Conservation (phyloP, 306 rosid species). For the Cucurbita maxima region DNA sequence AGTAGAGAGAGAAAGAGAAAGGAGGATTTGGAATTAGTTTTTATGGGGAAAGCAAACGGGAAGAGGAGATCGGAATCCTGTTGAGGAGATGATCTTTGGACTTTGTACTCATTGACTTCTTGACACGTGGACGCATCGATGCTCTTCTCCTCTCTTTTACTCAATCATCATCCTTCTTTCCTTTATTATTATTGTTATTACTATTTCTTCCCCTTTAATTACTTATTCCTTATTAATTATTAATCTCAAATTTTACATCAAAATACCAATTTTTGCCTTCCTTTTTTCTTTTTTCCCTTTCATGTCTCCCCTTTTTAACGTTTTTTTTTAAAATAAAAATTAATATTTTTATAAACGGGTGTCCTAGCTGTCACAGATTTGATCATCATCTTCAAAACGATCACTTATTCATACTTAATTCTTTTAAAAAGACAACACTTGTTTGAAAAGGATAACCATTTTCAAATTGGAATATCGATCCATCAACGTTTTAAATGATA, state of each 20-base stretch:
- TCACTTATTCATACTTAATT: no score
- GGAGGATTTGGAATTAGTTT: background rate
- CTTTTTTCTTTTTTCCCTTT: no score
- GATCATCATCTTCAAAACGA: no score
- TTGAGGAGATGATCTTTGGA: conserved; percentile 1
- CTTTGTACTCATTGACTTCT: background rate
- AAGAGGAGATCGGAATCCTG: background rate
- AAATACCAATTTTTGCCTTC: background rate
- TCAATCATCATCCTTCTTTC: background rate
- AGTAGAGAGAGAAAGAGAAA: background rate
- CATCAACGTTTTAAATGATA: no score
- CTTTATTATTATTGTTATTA: background rate
- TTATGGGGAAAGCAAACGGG: background rate
- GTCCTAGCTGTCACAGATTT: no score
- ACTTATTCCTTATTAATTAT: background rate
- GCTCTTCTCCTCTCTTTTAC: background rate
- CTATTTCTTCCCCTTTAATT: background rate
- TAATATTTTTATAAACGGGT: background rate
- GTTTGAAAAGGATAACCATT: no score
- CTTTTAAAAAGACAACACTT: no score
- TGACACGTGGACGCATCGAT: conserved; percentile 7
- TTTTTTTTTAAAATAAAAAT: background rate
- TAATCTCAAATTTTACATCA: no score
- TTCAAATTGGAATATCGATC: no score
- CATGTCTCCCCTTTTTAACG: no score